Percentiles rank a stretch among this genome's conserved stretches.
These are phyloP conservation scores for Trichoderma breve DNA, from an alignment of 2,329 filamentous ascomycete species.

Conservation along the genomic window DNA sequence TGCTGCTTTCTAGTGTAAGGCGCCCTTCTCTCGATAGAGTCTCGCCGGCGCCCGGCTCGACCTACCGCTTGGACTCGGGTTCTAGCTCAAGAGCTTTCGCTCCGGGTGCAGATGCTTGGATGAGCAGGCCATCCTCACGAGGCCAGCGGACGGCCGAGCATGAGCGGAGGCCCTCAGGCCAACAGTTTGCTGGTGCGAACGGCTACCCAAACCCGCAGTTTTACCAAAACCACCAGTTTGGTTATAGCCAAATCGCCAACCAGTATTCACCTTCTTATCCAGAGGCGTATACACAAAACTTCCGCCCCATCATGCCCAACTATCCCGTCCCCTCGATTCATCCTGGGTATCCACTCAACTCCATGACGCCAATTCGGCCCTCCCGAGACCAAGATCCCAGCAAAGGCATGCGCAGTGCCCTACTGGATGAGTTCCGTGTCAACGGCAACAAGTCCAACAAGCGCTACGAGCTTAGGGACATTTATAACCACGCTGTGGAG, in stretches of 20 bases:
- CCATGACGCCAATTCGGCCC: conserved; percentile 33
- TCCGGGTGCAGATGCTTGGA: conserved; percentile 40
- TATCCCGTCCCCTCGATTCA: conserved; percentile 36
- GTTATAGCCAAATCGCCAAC: conserved; percentile 30
- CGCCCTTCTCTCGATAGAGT: conserved; percentile 41
- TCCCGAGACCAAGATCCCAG: conserved; percentile 58
- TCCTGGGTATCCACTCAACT: conserved; percentile 31
- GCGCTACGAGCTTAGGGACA: conserved; percentile 83
- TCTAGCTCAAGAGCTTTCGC: conserved; percentile 27
- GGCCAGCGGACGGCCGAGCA: conserved; percentile 38
- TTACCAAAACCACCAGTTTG: conserved; percentile 34
- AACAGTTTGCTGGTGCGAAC: conserved; percentile 30
- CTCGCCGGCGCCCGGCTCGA: conserved; percentile 31
- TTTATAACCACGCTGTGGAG: conserved; percentile 83
- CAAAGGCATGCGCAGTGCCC: conserved; percentile 63
- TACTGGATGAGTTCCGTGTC: conserved; percentile 77
- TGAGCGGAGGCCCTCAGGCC: conserved; percentile 38
- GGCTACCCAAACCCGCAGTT: conserved; percentile 29
- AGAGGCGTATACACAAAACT: conserved; percentile 37
- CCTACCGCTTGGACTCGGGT: conserved; percentile 32
- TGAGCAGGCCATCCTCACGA: conserved; percentile 34
- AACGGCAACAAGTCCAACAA: conserved; percentile 65
- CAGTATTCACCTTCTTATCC: conserved; percentile 39
- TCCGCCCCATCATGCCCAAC: conserved; percentile 33
- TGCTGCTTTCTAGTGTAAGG: conserved; percentile 32